Evolutionary conservation across 768 basidiomycete species (phyloP).

Genomic region (Suillus subaureus): DNA sequence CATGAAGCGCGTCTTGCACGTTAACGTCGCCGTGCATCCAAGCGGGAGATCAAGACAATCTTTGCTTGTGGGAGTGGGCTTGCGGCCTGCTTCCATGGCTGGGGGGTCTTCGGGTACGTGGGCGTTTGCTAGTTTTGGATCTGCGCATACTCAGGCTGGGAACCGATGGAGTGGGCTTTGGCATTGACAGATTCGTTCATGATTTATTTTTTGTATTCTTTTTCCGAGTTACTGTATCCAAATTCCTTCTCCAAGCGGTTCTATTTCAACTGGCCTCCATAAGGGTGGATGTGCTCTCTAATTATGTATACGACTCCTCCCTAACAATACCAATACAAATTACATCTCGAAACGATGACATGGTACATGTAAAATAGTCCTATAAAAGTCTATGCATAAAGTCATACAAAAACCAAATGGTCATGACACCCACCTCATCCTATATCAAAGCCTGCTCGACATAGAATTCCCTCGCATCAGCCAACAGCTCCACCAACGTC

Average conservation of each 20-base stretch:
- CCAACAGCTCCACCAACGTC: constrained; percentile 33
- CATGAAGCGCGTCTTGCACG: constrained; percentile 23
- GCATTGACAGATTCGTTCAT: constrained; percentile 10
- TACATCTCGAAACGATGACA: neutral
- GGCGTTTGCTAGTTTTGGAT: constrained; percentile 21
- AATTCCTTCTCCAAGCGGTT: neutral
- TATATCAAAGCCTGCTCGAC: constrained; percentile 32
- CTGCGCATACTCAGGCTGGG: constrained; percentile 4
- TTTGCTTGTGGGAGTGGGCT: constrained; percentile 7
- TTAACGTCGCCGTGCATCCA: constrained; percentile 10
- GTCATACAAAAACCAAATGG: neutral
- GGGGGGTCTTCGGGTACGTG: constrained; percentile 19
- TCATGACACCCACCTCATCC: constrained; percentile 1
- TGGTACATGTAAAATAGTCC: too few relatives aligned
- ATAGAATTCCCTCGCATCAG: constrained; percentile 36
- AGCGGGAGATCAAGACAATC: constrained; percentile 6
- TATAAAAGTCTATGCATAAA: neutral
- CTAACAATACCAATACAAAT: constrained; percentile 4
- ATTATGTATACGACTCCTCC: neutral
- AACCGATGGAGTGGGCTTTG: constrained; percentile 28
- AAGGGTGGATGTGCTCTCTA: neutral
- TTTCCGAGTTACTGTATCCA: neutral
- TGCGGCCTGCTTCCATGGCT: constrained; percentile 5
- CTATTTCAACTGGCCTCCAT: neutral
- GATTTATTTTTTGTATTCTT: neutral